These are phyloP conservation scores for Apiospora hydei DNA, from an alignment of 2,329 filamentous ascomycete genomes.

Conservation along the genomic window DNA sequence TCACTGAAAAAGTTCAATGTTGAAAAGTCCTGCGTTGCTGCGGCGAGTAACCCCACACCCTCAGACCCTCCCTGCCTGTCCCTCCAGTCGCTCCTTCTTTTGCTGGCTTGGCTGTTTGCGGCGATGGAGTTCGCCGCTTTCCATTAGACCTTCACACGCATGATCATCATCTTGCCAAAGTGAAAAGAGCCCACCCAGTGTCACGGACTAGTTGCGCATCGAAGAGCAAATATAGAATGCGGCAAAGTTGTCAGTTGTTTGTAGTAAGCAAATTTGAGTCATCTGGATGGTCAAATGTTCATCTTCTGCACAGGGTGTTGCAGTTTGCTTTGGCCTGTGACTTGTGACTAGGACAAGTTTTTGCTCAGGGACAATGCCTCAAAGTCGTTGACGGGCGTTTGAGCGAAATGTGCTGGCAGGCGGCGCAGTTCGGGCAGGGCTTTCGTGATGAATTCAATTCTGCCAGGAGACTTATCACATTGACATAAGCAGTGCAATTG, in stretches of 20 bases:
- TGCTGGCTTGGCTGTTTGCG: neutral
- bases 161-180: neutral
- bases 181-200: neutral
- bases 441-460: neutral
- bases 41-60: neutral
- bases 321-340: neutral
- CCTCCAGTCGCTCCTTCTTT: neutral
- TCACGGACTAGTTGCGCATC: neutral
- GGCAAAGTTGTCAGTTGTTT: neutral
- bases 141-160: neutral
- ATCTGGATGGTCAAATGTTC: neutral
- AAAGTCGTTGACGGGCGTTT: no score
- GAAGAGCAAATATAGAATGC: neutral
- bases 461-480: neutral
- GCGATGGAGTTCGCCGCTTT: conserved; percentile 16
- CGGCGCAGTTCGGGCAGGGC: neutral
- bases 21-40: neutral
- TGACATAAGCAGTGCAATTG: neutral
- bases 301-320: neutral
- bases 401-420: neutral
- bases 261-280: neutral
- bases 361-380: neutral
- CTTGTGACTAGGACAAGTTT: neutral
- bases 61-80: neutral
- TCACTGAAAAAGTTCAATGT: neutral